Evolutionary conservation across 768 basidiomycete species (phyloP).

Genomic region (Leccinellum albellum): DNA sequence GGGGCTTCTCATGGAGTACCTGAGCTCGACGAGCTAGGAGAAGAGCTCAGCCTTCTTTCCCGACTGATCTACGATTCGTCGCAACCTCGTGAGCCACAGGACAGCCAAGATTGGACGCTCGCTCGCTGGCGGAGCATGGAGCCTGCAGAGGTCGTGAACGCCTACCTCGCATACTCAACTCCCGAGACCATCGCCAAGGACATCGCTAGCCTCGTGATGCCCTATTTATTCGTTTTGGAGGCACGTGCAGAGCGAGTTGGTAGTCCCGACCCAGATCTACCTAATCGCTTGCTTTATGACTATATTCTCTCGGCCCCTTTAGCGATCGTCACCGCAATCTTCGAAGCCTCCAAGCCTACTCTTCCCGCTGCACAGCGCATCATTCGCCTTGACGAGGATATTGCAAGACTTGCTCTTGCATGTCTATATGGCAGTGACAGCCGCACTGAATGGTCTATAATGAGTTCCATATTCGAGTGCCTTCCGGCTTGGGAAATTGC

Average conservation of each 20-base stretch:
- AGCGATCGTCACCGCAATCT: conserved; percentile 66
- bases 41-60: conserved; percentile 85
- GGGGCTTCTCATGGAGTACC: conserved; percentile 78
- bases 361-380: conserved; percentile 66
- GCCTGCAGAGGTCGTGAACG: conserved; percentile 59
- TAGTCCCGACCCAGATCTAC: conserved; percentile 61
- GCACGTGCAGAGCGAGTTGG: conserved; percentile 81
- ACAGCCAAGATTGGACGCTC: conserved; percentile 71
- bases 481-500: conserved; percentile 83
- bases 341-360: conserved; percentile 91
- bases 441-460: conserved; percentile 70
- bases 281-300: conserved; percentile 62
- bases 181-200: conserved; percentile 61
- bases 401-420: conserved; percentile 82
- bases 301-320: conserved; percentile 69
- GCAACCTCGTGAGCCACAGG: conserved; percentile 37
- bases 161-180: conserved; percentile 74
- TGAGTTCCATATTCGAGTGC: conserved; percentile 94
- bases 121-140: conserved; percentile 67
- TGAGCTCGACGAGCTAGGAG: conserved; percentile 80
- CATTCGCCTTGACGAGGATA: conserved; percentile 76
- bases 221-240: conserved; percentile 92
- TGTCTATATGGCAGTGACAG: conserved; percentile 81
- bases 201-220: conserved; percentile 76
- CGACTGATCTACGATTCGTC: conserved; percentile 82